phyloP scores from a whole-genome alignment of 78 protist genomes.

The Protostelium mycophagum region DNA sequence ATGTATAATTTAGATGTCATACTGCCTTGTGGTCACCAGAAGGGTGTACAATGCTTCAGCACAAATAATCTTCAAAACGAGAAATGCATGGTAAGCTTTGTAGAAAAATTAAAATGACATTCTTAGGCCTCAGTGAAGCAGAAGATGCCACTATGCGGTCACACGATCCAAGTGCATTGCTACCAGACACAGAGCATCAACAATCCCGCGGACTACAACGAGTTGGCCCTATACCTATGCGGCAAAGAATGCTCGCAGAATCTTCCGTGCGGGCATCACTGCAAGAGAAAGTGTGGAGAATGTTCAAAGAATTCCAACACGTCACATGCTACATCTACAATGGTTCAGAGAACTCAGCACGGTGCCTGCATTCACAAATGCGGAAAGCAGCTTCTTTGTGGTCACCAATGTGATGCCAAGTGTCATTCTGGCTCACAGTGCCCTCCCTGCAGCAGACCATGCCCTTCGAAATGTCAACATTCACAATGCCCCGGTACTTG shows the following conservation, averaged over 20 bases:
- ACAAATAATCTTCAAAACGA: neutral
- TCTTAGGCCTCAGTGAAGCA: too few species aligned
- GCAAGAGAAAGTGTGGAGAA: neutral
- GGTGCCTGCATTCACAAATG: neutral
- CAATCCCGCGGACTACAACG: neutral
- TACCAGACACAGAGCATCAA: too few species aligned
- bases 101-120: too few species aligned
- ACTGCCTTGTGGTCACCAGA: conserved; percentile 26
- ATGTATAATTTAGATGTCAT: neutral
- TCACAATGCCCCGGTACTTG: conserved; percentile 29
- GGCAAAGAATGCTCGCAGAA: neutral
- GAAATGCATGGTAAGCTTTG: too few species aligned
- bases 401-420: conserved; percentile 29
- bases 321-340: neutral
- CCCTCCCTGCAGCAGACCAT: conserved; percentile 10
- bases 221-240: neutral
- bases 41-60: neutral
- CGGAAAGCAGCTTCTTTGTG: conserved; percentile 18
- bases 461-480: conserved; percentile 15
- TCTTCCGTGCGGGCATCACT: neutral
- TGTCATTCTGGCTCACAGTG: conserved; percentile 31
- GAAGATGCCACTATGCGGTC: neutral
- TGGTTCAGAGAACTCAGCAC: neutral
- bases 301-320: neutral
- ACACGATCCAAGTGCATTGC: neutral